Conservation (phyloP, 345 rosid species). For the Corymbia maculata region DNA sequence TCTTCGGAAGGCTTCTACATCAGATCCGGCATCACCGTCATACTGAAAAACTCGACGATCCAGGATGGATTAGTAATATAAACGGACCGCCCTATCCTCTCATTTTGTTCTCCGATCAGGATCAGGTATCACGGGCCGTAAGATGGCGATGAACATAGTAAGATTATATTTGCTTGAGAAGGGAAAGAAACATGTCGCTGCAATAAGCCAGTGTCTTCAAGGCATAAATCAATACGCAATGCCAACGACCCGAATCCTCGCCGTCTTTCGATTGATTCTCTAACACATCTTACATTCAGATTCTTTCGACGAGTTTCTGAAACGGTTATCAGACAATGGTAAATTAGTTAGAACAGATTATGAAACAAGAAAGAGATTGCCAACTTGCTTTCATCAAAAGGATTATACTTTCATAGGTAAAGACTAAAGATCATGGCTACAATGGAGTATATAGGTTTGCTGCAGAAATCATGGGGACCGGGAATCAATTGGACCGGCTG, state of each 20-base stretch:
- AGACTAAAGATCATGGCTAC: neutral
- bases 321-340: neutral
- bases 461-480: neutral
- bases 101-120: neutral
- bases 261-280: neutral
- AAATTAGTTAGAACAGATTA: neutral
- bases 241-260: neutral
- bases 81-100: neutral
- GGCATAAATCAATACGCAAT: neutral
- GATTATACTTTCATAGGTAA: too few relatives aligned
- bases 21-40: constrained; percentile 64
- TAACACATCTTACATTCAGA: neutral
- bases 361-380: neutral
- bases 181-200: neutral
- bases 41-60: constrained; percentile 54
- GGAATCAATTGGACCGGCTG: neutral
- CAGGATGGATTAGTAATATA: constrained; percentile 63
- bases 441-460: neutral
- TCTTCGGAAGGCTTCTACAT: constrained; percentile 77
- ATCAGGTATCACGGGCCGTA: neutral
- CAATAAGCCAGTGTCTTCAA: neutral
- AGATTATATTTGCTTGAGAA: neutral
- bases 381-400: too few relatives aligned
- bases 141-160: neutral
- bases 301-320: neutral